Evolutionary conservation across 2,329 filamentous ascomycete species (phyloP).

Genomic region (Hypoxylon rubiginosum): DNA sequence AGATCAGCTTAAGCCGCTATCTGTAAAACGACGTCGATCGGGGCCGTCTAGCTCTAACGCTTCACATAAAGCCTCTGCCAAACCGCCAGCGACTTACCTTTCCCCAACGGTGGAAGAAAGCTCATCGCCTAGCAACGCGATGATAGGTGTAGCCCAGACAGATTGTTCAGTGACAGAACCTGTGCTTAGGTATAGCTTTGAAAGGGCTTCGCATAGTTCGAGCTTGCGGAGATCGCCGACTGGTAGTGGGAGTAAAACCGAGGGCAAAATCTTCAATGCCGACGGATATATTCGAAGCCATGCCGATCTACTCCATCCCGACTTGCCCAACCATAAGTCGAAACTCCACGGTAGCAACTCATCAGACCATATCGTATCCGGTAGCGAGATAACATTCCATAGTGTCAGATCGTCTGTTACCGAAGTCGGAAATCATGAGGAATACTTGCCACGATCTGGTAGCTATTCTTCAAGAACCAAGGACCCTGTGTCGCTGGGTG

Average conservation of each 20-base stretch:
- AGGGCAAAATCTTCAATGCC: not conserved
- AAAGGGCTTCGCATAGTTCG: not conserved
- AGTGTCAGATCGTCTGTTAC: slow-evolving; percentile 18
- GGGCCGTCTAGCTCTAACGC: slow-evolving; percentile 38
- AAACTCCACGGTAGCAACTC: slow-evolving; percentile 11
- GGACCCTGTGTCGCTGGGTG: not conserved
- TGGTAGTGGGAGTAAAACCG: slow-evolving; percentile 3
- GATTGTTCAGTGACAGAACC: not conserved
- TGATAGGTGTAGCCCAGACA: slow-evolving; percentile 1
- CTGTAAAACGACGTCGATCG: slow-evolving; percentile 35
- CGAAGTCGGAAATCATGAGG: slow-evolving; percentile 2
- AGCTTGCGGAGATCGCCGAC: not conserved
- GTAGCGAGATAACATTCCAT: slow-evolving; percentile 29
- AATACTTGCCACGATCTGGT: slow-evolving; percentile 2
- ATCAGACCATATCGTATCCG: slow-evolving; percentile 9
- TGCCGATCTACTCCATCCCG: not conserved
- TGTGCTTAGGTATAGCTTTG: slow-evolving; percentile 7
- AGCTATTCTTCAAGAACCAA: not conserved
- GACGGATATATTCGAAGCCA: slow-evolving; percentile 4
- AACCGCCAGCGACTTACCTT: slow-evolving; percentile 39
- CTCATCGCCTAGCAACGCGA: slow-evolving; percentile 18
- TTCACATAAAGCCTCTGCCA: slow-evolving; percentile 23
- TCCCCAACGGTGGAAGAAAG: slow-evolving; percentile 52
- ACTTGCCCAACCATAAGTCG: slow-evolving; percentile 9
- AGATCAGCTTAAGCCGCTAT: slow-evolving; percentile 25